phyloP scores from a whole-genome alignment of 108 stramenopile species.

The Hondaea fermentalgiana region DNA sequence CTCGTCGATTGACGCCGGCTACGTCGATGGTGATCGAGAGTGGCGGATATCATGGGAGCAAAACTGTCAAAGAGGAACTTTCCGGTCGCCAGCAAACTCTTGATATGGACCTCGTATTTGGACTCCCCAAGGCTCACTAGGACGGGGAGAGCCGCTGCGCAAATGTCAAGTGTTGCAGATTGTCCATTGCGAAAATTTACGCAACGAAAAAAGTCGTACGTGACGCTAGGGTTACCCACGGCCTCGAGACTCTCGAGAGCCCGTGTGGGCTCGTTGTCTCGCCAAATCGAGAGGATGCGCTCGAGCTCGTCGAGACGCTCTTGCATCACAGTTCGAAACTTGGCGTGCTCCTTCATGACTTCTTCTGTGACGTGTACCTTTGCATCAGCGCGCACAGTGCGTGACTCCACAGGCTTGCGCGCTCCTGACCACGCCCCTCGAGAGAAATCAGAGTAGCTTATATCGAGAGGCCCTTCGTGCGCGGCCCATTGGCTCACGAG shows the following conservation, averaged over 20 bases:
- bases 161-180: neutral
- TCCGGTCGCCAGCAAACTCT: neutral
- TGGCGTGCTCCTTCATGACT: neutral
- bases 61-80: constrained; percentile 17
- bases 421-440: neutral
- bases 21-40: neutral
- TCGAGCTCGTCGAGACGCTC: neutral
- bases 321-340: neutral
- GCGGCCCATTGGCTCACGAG: neutral
- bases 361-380: neutral
- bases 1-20: neutral
- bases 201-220: neutral
- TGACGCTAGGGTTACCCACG: neutral
- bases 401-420: neutral
- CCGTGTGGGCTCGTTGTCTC: neutral
- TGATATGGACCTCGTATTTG: neutral
- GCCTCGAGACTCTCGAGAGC: neutral
- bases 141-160: neutral
- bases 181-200: neutral
- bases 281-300: neutral
- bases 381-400: neutral
- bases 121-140: neutral
- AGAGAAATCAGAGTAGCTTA: neutral
- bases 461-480: neutral
- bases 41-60: neutral